Evolutionary conservation across 2,329 filamentous ascomycete species (phyloP).

Genomic region (Pseudogymnoascus sp.): DNA sequence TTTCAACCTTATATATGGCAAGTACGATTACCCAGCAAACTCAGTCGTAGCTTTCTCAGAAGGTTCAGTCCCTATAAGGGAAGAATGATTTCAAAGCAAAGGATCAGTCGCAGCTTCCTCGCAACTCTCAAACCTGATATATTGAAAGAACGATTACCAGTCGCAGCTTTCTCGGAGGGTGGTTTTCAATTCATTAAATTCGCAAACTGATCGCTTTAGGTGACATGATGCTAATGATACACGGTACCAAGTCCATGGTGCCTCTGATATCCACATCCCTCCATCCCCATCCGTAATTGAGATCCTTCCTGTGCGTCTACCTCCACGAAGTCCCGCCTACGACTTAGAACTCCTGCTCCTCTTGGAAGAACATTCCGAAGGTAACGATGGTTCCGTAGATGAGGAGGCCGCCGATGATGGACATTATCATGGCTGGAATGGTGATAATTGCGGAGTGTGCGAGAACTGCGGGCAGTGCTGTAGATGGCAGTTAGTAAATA

Average conservation of each 20-base stretch:
- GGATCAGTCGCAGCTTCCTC: too few relatives aligned
- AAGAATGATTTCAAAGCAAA: background rate
- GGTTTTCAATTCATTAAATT: slow-evolving; percentile 6
- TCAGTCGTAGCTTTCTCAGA: background rate
- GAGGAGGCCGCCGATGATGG: slow-evolving; percentile 79
- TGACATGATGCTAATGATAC: slow-evolving; percentile 8
- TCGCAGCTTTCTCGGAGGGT: background rate
- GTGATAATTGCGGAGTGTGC: slow-evolving; percentile 81
- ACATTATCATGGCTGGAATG: slow-evolving; percentile 87
- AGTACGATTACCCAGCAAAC: background rate
- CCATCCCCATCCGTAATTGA: background rate
- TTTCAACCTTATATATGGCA: background rate
- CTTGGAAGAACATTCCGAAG: slow-evolving; percentile 97
- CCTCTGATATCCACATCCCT: background rate
- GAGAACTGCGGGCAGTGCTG: slow-evolving; percentile 80
- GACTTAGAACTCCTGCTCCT: slow-evolving; percentile 86
- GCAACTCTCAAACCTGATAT: background rate
- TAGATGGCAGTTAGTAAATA: slow-evolving; percentile 9
- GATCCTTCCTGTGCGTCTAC: background rate
- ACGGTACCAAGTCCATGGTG: background rate
- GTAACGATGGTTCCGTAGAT: slow-evolving; percentile 98
- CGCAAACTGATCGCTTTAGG: background rate
- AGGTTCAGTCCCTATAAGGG: background rate
- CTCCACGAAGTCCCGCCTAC: background rate
- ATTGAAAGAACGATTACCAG: background rate